Base-by-base conservation (phyloP, 768 basidiomycete species). In the Phanerochaete carnosa region DNA sequence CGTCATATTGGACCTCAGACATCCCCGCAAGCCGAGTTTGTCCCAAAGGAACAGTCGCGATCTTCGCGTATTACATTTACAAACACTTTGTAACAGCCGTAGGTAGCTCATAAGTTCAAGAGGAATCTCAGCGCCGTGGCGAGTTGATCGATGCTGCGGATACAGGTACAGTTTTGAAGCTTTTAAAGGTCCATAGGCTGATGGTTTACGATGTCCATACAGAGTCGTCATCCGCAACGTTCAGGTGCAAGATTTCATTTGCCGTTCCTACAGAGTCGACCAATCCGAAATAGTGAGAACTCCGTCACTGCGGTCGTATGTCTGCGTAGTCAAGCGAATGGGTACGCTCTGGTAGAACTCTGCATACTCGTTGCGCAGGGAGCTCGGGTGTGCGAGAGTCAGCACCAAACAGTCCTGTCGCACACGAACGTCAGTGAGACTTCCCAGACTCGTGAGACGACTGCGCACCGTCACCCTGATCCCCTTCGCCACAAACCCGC, bases 341-440 rank as follows among this genome's bases (percentile, higher is more conserved):
- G 69, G 64, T 11, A 72, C 58, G 28, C 57, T 47, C 60, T 68
- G 63, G 55, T 52, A 49, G 30, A 70, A 60, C 22, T 68, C 58
- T 22, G 62, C 37, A 29, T 64, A 69, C 15, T 47, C 60, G n/a
- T 46, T 29, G 30, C 60, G 62, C n/a, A 58, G 22, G 0, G 53
- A 13, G 13, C 62, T 58, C 47, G 68, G 66, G 16, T 66, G 61
- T n/a, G 62, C 54, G 30, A 70, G 64, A 2, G 64, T 59, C 25
- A 72, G 52, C 52, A 66, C 64, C 53, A 72, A 55, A 50, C 58
- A 62, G 55, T 72, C 70, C 70, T 71, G 57, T 46, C 47, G n/a
- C 19, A 2, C 15, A 19, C 25, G 49, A 11, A 25, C 29, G 33
- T 5, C 3, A n/a, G 19, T 22, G 43, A 45, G 6, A 45, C 22